Base-by-base conservation (phyloP, 2,329 filamentous ascomycete species). In the Penicillium italicum region DNA sequence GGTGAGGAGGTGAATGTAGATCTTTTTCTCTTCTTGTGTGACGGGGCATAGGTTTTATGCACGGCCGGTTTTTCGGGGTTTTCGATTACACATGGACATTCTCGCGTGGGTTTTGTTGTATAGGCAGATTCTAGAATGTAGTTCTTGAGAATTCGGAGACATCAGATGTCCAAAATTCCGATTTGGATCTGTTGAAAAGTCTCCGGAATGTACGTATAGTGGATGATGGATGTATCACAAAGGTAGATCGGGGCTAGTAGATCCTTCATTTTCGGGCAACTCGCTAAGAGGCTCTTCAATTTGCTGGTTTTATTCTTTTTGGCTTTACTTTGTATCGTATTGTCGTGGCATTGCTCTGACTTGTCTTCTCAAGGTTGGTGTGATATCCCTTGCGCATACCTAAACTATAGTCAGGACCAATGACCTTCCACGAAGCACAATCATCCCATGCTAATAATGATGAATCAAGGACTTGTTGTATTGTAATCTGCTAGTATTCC, bases 51-150 rank as follows among this genome's bases (percentile, higher is more conserved):
- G 60, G 36, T 56, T 62, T 59, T 61, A 61, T 62, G 58, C 61
- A 63, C 28, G 24, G 24, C 22, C 38, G 28, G 38, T 31, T 54
- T 38, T 44, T 10, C 8, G 14, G 28, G 38, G 24, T 54, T 38
- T 44, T 10, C 8, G 14, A 26, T 3, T 10, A 56, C 54, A 53
- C 49, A 56, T 56, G 56, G 38, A 24, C 24, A 40, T 33, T 47
- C 40, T 56, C 59, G 59, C 59, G 58, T 62, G 60, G 58, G 41
- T 58, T 62, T 36, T 58, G 53, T 56, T 28, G 46, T 26, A 24
- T 47, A 55, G 43, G 9, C 18, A 22, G 24, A 26, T 34, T 42
- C 33, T 44, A 20, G 22, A 48, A 42, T 24, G 30, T 20, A 18
- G 33, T n/a, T 11, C 14, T 33, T 22, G 6, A 11, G 8, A 22